Percentiles rank a stretch among this genome's conserved stretches.
Conservation (phyloP, 805 yeast genomes). For the Cyberlindnera bimundalis region DNA sequence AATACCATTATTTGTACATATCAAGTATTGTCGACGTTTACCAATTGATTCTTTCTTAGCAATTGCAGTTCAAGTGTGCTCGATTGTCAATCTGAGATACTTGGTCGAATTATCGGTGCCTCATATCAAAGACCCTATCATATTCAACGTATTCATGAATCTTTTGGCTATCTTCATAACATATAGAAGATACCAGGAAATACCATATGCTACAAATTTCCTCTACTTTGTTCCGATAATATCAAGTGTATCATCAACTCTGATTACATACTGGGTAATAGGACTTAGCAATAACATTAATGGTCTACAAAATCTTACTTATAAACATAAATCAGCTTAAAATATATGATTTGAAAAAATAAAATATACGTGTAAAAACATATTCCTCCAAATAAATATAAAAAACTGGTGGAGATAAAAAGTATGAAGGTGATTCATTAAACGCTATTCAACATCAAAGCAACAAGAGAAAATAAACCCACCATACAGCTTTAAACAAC, state of each 20-base stretch:
- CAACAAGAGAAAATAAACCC: too few relatives aligned
- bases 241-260: constrained; percentile 10
- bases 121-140: constrained; percentile 4
- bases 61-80: constrained; percentile 7
- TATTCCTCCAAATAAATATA: too few relatives aligned
- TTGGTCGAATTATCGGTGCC: constrained; percentile 3
- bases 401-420: too few relatives aligned
- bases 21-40: constrained; percentile 9
- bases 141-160: constrained; percentile 8
- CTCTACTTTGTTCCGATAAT: constrained; percentile 12
- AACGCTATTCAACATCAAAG: neutral
- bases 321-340: constrained; percentile 19
- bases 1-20: constrained; percentile 17
- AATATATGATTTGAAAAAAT: too few relatives aligned
- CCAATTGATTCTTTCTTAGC: constrained; percentile 13
- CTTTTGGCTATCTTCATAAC: constrained; percentile 4
- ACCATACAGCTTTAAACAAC: too few relatives aligned
- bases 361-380: too few relatives aligned
- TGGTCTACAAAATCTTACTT: constrained; percentile 12
- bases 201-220: constrained; percentile 4
- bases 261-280: constrained; percentile 12
- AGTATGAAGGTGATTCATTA: too few relatives aligned
- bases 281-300: constrained; percentile 8
- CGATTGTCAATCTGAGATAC: constrained; percentile 13
- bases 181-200: constrained; percentile 1